Conservation (phyloP, 208 protist species). For the Endotrypanum monterogeii region DNA sequence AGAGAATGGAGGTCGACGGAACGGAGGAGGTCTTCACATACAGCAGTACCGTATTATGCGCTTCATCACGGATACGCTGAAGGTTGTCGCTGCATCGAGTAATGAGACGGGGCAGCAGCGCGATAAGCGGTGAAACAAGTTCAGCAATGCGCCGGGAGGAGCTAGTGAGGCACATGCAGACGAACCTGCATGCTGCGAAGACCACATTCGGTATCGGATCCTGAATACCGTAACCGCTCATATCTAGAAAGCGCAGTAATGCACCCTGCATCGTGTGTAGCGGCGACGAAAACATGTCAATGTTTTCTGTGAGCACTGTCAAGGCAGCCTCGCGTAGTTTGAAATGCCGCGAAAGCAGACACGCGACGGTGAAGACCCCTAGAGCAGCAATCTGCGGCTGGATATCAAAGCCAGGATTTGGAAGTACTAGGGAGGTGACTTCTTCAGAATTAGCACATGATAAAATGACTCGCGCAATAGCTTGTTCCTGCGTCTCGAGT, state of each 20-base stretch:
- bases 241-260: constrained; percentile 79
- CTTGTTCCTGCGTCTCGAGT: constrained; percentile 23
- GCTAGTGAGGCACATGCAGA: constrained; percentile 64
- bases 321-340: constrained; percentile 81
- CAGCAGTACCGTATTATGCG: constrained; percentile 55
- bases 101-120: constrained; percentile 74
- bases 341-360: constrained; percentile 73
- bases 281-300: constrained; percentile 21
- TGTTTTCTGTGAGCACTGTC: constrained; percentile 42
- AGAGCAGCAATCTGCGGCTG: constrained; percentile 36
- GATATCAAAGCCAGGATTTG: constrained; percentile 28
- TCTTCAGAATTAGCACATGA: constrained; percentile 24
- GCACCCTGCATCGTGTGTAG: constrained; percentile 48
- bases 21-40: constrained; percentile 49
- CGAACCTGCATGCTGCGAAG: constrained; percentile 62
- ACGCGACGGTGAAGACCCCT: constrained; percentile 66
- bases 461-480: constrained; percentile 37
- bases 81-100: constrained; percentile 71
- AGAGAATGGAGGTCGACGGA: constrained; percentile 38
- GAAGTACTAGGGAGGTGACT: constrained; percentile 15
- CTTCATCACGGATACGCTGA: constrained; percentile 76
- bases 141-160: constrained; percentile 37
- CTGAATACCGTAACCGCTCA: constrained; percentile 77
- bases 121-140: constrained; percentile 47
- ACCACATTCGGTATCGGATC: constrained; percentile 84